Evolutionary conservation across 345 rosid species (phyloP).

Genomic region (Populus deltoides): DNA sequence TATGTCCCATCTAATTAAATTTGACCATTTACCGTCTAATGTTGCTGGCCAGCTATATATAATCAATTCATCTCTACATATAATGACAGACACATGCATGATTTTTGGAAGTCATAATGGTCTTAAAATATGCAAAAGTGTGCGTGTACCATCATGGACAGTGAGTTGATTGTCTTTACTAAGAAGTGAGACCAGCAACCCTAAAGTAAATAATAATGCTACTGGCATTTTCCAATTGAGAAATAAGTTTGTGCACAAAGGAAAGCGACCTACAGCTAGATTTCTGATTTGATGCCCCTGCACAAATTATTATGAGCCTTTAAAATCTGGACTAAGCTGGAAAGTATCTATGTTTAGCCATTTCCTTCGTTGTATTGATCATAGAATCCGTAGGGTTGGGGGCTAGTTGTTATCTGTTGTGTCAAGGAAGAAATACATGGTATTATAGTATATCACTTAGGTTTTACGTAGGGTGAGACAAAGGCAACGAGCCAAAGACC

Average conservation of each 20-base stretch:
- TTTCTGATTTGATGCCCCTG: neutral
- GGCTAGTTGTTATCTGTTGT: neutral
- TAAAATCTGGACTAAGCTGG: neutral
- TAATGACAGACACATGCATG: neutral
- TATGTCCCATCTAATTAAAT: neutral
- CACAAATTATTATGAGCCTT: neutral
- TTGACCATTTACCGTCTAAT: neutral
- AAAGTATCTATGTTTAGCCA: neutral
- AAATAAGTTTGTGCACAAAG: neutral
- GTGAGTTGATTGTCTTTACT: neutral
- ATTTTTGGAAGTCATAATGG: neutral
- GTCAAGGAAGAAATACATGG: neutral
- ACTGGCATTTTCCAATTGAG: neutral
- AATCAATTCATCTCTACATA: neutral
- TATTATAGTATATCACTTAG: neutral
- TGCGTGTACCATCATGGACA: neutral
- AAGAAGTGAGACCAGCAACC: neutral
- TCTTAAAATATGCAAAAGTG: neutral
- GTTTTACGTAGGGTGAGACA: neutral
- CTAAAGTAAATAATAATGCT: neutral
- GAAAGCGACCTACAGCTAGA: neutral
- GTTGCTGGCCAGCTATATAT: neutral
- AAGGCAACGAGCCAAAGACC: conserved; percentile 3
- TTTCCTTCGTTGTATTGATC: neutral
- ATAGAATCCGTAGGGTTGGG: neutral